These are phyloP conservation scores for Bauhinia variegata DNA, from an alignment of 306 rosid genomes.

Conservation along the genomic window DNA sequence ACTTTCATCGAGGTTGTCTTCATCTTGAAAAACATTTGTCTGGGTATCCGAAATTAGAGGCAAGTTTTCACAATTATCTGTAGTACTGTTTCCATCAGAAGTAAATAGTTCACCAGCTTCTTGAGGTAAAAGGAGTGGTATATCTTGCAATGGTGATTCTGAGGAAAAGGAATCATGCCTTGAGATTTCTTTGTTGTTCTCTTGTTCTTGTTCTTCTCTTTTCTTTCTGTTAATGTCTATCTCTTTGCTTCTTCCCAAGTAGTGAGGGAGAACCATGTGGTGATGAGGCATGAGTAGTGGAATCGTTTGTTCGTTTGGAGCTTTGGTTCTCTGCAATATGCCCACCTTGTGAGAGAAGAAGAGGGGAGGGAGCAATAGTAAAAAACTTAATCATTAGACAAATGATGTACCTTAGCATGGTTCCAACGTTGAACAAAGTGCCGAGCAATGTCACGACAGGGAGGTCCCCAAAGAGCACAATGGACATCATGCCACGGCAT, in stretches of 20 bases:
- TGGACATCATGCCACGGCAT: slow-evolving; percentile 99
- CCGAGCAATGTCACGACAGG: slow-evolving; percentile 93
- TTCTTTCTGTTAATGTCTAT: slow-evolving; percentile 48
- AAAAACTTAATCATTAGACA: slow-evolving; percentile 19
- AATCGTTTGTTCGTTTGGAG: slow-evolving; percentile 84
- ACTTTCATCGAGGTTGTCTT: slow-evolving; percentile 67
- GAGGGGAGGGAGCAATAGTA: neutral
- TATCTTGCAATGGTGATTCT: slow-evolving; percentile 65
- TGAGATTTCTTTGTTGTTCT: slow-evolving; percentile 38
- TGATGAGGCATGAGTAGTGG: slow-evolving; percentile 98
- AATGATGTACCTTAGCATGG: slow-evolving; percentile 78
- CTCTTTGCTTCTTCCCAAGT: slow-evolving; percentile 79
- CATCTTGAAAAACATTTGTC: slow-evolving; percentile 45
- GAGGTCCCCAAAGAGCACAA: slow-evolving; percentile 97
- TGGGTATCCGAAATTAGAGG: slow-evolving; percentile 38
- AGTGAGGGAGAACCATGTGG: slow-evolving; percentile 98
- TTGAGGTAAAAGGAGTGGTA: slow-evolving; percentile 82
- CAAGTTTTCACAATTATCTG: slow-evolving; percentile 30
- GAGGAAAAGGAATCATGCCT: slow-evolving; percentile 69
- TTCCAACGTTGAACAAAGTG: slow-evolving; percentile 99
- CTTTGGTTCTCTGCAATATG: slow-evolving; percentile 80
- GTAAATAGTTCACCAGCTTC: slow-evolving; percentile 48
- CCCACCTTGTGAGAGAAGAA: slow-evolving; percentile 32
- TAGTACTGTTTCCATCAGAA: slow-evolving; percentile 28
- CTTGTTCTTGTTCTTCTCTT: too few relatives aligned